phyloP scores from a whole-genome alignment of 2,329 filamentous ascomycete species.

The Trichoderma citrinoviride region DNA sequence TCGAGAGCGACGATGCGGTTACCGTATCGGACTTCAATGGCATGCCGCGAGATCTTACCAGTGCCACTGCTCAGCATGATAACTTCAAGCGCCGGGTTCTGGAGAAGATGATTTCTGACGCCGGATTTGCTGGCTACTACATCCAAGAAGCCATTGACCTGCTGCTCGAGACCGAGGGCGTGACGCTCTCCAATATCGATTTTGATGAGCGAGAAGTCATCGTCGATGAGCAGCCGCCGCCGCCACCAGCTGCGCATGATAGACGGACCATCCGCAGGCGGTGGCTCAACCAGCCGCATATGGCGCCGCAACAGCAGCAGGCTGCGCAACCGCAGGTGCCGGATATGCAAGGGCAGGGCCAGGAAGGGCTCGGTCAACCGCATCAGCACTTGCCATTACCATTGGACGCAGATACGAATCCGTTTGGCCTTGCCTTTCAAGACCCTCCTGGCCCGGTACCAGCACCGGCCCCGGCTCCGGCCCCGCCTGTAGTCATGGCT shows the following conservation, averaged over 20 bases:
- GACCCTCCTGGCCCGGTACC: not conserved
- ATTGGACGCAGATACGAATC: too few species aligned
- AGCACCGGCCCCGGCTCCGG: not conserved
- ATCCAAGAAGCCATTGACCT: slow-evolving; percentile 36
- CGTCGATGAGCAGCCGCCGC: not conserved
- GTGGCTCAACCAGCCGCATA: not conserved
- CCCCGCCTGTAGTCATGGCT: not conserved
- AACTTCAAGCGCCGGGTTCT: slow-evolving; percentile 35
- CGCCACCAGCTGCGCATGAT: not conserved
- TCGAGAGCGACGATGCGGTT: slow-evolving; percentile 23
- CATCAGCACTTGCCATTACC: not conserved
- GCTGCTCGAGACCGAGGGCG: slow-evolving; percentile 37
- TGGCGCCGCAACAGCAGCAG: not conserved
- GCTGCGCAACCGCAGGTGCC: too few species aligned
- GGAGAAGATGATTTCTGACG: slow-evolving; percentile 39
- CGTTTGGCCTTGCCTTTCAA: not conserved
- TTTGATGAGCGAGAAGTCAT: slow-evolving; percentile 34
- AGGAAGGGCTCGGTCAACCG: not conserved
- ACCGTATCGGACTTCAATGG: slow-evolving; percentile 30
- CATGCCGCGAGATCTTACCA: slow-evolving; percentile 26
- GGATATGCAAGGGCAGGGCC: too few species aligned
- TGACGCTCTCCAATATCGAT: slow-evolving; percentile 31
- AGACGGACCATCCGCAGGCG: not conserved
- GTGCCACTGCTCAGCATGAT: slow-evolving; percentile 28
- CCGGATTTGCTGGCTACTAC: slow-evolving; percentile 35